Conservation (phyloP, 306 rosid genomes). For the Trichosanthes cucumerina region DNA sequence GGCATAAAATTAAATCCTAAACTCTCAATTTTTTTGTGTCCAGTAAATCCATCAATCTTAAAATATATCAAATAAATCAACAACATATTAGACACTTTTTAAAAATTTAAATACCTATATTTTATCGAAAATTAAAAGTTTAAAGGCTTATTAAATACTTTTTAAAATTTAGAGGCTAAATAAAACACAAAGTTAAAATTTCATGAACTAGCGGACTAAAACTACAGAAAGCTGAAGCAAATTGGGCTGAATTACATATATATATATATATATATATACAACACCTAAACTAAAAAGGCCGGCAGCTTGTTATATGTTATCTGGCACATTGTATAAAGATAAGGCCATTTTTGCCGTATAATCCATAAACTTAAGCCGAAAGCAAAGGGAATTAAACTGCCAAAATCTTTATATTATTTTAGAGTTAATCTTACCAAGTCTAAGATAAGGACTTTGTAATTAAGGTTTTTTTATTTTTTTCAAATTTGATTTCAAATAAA, state of each 20-base stretch:
- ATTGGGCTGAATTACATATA: background rate
- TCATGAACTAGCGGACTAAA: background rate
- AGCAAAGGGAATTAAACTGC: background rate
- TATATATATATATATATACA: too few species aligned
- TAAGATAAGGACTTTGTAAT: background rate
- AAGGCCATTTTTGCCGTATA: background rate
- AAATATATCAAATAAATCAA: too few species aligned
- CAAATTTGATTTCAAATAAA: background rate
- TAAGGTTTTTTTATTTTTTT: background rate
- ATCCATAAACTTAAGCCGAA: background rate
- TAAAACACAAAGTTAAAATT: too few species aligned
- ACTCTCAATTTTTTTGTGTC: too few species aligned
- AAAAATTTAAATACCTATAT: too few species aligned
- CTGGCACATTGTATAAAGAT: background rate
- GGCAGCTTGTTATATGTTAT: background rate
- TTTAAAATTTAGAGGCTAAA: too few species aligned
- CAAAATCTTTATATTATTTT: background rate
- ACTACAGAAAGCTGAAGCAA: background rate
- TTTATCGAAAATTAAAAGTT: too few species aligned
- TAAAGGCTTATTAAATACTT: too few species aligned
- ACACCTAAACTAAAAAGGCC: background rate
- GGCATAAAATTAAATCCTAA: too few species aligned
- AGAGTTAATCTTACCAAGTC: background rate
- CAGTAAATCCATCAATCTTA: too few species aligned
- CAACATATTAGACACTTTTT: too few species aligned